These are phyloP conservation scores for Trichophyton schoenleinii DNA, from an alignment of 2,329 filamentous ascomycete genomes.

Conservation along the genomic window DNA sequence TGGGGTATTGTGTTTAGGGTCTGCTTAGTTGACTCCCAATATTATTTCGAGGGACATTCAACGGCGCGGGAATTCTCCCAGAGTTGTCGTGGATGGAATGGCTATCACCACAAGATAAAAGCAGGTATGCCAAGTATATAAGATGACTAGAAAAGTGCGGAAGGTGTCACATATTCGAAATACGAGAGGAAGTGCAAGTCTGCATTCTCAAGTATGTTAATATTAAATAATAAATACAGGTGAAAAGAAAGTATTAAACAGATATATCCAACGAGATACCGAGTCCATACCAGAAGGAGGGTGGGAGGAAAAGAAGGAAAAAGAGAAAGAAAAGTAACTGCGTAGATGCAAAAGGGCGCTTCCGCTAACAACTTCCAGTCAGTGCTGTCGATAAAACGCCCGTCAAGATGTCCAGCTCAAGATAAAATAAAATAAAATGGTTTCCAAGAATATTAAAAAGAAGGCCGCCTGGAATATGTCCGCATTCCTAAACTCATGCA, in stretches of 20 bases:
- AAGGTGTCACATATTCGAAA: not conserved
- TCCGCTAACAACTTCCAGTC: not conserved
- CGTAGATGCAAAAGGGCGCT: not conserved
- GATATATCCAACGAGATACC: not conserved
- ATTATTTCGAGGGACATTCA: too few relatives aligned
- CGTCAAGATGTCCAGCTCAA: not conserved
- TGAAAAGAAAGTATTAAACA: not conserved
- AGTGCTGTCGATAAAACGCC: not conserved
- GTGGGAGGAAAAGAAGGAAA: not conserved
- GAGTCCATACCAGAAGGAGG: not conserved
- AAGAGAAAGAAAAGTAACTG: not conserved
- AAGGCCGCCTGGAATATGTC: not conserved
- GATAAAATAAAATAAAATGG: not conserved
- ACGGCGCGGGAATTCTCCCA: too few relatives aligned
- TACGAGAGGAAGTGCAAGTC: not conserved
- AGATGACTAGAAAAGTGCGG: too few relatives aligned
- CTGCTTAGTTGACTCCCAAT: too few relatives aligned
- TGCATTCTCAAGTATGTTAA: not conserved
- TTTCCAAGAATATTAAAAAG: not conserved
- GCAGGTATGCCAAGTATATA: too few relatives aligned
- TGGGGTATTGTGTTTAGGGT: too few relatives aligned
- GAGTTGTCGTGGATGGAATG: too few relatives aligned
- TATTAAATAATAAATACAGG: not conserved
- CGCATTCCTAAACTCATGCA: not conserved
- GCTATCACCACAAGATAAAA: too few relatives aligned